A percentile compares a stretch with the other conserved stretches of the same genome.
These are phyloP conservation scores for Piromyces finnis DNA, from an alignment of 192 early-diverging fungal species.

Conservation along the genomic window DNA sequence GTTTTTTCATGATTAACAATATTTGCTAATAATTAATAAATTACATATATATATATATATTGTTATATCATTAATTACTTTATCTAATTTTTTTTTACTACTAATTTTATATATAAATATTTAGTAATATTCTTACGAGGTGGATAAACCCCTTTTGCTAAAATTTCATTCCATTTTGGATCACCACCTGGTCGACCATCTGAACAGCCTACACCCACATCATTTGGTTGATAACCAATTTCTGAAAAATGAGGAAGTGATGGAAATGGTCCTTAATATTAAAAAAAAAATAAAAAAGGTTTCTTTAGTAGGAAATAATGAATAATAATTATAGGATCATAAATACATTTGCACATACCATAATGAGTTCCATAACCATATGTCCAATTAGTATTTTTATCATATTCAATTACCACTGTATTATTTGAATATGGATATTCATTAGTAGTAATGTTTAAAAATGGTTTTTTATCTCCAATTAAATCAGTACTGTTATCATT, in stretches of 20 bases:
- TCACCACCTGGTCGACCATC: slow-evolving; percentile 12
- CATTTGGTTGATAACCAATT: slow-evolving; percentile 8
- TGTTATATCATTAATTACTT: no score
- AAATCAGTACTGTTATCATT: no score
- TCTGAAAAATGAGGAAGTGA: slow-evolving; percentile 5
- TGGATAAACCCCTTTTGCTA: slow-evolving; percentile 2
- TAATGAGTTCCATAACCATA: background rate
- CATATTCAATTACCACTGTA: background rate
- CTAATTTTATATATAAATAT: no score
- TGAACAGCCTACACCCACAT: slow-evolving; percentile 17
- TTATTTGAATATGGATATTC: background rate
- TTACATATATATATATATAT: no score
- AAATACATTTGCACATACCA: no score
- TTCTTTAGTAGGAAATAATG: background rate
- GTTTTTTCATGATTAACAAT: slow-evolving; percentile 4
- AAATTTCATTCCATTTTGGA: slow-evolving; percentile 13
- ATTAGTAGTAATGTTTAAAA: no score
- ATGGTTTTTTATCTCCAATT: no score
- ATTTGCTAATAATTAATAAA: background rate
- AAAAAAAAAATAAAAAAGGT: no score
- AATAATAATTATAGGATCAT: background rate
- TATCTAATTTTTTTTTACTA: no score
- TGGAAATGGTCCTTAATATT: slow-evolving; percentile 9
- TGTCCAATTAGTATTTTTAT: background rate
- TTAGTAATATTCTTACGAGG: no score